These are phyloP conservation scores for Acidiella bohemica DNA, from an alignment of 495 filamentous ascomycete species.

Conservation along the genomic window DNA sequence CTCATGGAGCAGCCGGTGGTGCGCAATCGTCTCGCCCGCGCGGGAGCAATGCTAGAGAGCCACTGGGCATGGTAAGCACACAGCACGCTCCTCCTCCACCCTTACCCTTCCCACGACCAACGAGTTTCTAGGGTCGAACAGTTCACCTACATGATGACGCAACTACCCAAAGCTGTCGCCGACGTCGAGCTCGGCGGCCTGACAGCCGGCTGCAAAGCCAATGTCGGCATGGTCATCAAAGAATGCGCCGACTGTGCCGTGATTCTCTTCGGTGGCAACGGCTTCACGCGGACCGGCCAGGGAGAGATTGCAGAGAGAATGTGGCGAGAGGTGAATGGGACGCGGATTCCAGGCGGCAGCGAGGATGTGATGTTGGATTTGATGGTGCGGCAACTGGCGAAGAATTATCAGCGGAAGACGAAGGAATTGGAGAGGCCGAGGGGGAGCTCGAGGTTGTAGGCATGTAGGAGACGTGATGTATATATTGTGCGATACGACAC, in stretches of 20 bases:
- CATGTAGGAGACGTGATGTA: background rate
- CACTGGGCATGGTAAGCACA: conserved; percentile 64
- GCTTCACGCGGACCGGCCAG: conserved; percentile 52
- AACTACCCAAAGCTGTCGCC: conserved; percentile 47
- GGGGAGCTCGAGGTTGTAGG: conserved; percentile 26
- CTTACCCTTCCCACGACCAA: no score
- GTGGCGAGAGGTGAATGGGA: conserved; percentile 20
- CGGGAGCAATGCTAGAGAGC: conserved; percentile 53
- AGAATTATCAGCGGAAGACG: conserved; percentile 52
- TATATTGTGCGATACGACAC: no score
- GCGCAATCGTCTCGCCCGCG: conserved; percentile 55
- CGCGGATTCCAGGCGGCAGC: conserved; percentile 39
- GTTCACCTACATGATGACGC: conserved; percentile 54
- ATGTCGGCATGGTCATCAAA: conserved; percentile 49
- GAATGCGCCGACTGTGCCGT: conserved; percentile 56
- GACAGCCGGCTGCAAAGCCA: conserved; percentile 57
- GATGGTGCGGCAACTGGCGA: conserved; percentile 56
- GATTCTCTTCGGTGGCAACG: conserved; percentile 59
- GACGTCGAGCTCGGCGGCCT: conserved; percentile 54
- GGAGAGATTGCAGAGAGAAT: conserved; percentile 58
- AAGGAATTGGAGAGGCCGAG: conserved; percentile 39
- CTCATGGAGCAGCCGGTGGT: conserved; percentile 64
- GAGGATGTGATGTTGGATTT: conserved; percentile 68
- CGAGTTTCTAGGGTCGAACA: no score
- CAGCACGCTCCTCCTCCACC: no score